Base-by-base conservation (phyloP, 805 yeast species). In the Starmera amethionina region DNA sequence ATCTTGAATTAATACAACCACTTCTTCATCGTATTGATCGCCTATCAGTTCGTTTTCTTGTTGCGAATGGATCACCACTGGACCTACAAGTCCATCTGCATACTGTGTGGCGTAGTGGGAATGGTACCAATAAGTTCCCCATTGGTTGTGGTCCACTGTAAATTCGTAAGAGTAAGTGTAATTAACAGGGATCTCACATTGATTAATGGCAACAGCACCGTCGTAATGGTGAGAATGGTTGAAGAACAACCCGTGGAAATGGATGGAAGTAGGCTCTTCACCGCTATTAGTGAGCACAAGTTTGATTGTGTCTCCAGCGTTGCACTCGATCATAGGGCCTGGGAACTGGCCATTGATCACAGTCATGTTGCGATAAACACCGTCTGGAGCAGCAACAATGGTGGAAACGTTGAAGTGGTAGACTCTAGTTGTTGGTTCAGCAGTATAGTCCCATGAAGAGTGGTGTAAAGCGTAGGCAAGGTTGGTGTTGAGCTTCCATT, bases 91-190 rank as follows among this genome's bases (percentile, higher is more conserved):
- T 1, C 79, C 79, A 40, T 71, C 73, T 6, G 68, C 62, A 40
- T 66, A 60, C 45, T 73, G 75, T 1, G 72, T 64, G 11, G 67
- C 51, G 44, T 58, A 64, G 43, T 75, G 80, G 3, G 77, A 66
- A 47, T 75, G 81, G 52, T 73, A 75, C 80, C 80, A 75, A 41
- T 63, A 68, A 0, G 77, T 69, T 0, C 81, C 81, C 41, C 62
- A 59, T 41, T 70, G 75, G 4, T 46, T 44, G 12, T 55, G 53
- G 35, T 56, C 60, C 8, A 63, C 46, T 19, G 59, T 62, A 45
- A 73, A 72, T 32, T 54, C 50, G 48, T 75, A 71, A 2, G 63
- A 58, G 51, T 64, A 73, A 5, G 55, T 41, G 1, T 71, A 71
- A 9, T 47, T 41, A 9, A 69, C 64, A 9, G 57, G 55, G 27